These are phyloP conservation scores for Fusarium sp. DNA, from an alignment of 2,329 filamentous ascomycete genomes.

Conservation along the genomic window DNA sequence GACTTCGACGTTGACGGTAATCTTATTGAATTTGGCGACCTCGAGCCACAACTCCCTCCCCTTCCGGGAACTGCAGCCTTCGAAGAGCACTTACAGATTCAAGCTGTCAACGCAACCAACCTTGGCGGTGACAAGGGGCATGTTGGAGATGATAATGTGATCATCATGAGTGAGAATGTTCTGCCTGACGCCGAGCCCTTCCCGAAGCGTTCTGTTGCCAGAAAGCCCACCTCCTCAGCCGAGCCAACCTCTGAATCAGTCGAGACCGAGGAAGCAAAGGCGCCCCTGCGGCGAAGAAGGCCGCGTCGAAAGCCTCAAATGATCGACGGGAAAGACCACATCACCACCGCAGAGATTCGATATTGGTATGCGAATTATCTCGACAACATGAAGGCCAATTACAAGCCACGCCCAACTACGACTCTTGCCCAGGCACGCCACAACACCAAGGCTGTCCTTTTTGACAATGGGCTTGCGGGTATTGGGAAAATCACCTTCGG, in stretches of 20 bases:
- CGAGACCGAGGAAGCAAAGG: constrained; percentile 36
- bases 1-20: constrained; percentile 67
- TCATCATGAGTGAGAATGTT: constrained; percentile 56
- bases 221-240: constrained; percentile 29
- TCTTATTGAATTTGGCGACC: constrained; percentile 57
- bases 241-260: constrained; percentile 43
- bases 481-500: constrained; percentile 32
- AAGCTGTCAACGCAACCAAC: constrained; percentile 27
- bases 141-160: constrained; percentile 51
- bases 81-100: constrained; percentile 19
- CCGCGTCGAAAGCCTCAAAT: constrained; percentile 48
- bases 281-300: constrained; percentile 43
- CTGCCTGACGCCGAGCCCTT: constrained; percentile 57
- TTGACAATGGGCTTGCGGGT: constrained; percentile 54
- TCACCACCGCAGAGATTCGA: constrained; percentile 56
- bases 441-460: constrained; percentile 52
- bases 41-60: constrained; percentile 58
- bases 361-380: constrained; percentile 61
- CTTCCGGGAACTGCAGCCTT: constrained; percentile 48
- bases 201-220: constrained; percentile 41
- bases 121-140: constrained; percentile 12
- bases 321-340: constrained; percentile 52
- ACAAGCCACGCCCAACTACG: constrained; percentile 45
- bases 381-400: constrained; percentile 66
- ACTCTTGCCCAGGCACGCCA: constrained; percentile 57